phyloP scores from a whole-genome alignment of 805 yeast species.

The Middelhovenomyces tepae region DNA sequence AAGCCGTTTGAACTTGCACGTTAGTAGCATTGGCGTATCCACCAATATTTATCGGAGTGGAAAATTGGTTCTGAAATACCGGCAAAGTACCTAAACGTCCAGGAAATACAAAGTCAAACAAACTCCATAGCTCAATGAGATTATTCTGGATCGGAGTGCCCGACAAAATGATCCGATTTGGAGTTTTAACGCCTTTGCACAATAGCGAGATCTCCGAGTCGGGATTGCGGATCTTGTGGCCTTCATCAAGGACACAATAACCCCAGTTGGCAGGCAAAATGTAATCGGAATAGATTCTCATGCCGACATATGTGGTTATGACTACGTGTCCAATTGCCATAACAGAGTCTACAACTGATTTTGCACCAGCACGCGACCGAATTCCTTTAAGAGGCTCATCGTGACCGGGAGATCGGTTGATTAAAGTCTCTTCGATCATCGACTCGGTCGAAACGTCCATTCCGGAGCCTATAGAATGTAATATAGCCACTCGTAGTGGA shows the following conservation, averaged over 20 bases:
- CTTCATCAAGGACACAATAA: slow-evolving; percentile 87
- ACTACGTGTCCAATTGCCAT: slow-evolving; percentile 61
- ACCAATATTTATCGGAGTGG: slow-evolving; percentile 90
- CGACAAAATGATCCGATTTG: slow-evolving; percentile 78
- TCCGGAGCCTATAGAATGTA: slow-evolving; percentile 90
- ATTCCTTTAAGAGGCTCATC: slow-evolving; percentile 26
- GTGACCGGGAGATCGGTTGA: slow-evolving; percentile 16
- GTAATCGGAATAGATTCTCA: slow-evolving; percentile 55
- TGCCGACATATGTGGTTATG: slow-evolving; percentile 86
- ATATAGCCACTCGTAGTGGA: slow-evolving; percentile 70
- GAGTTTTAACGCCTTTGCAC: slow-evolving; percentile 76
- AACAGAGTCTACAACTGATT: slow-evolving; percentile 33
- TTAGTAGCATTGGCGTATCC: slow-evolving; percentile 97
- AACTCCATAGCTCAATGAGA: slow-evolving; percentile 83
- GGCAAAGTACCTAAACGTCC: slow-evolving; percentile 93
- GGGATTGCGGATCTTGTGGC: slow-evolving; percentile 94
- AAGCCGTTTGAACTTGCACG: slow-evolving; percentile 92
- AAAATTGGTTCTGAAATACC: slow-evolving; percentile 85
- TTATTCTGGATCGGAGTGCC: slow-evolving; percentile 98
- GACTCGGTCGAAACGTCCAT: slow-evolving; percentile 36
- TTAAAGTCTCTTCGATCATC: slow-evolving; percentile 23
- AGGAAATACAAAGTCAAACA: slow-evolving; percentile 91
- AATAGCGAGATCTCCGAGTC: slow-evolving; percentile 78
- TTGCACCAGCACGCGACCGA: slow-evolving; percentile 27
- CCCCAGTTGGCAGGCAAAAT: slow-evolving; percentile 74